These are phyloP conservation scores for Schizosaccharomyces lindneri DNA, from an alignment of 805 yeast genomes.

Conservation along the genomic window DNA sequence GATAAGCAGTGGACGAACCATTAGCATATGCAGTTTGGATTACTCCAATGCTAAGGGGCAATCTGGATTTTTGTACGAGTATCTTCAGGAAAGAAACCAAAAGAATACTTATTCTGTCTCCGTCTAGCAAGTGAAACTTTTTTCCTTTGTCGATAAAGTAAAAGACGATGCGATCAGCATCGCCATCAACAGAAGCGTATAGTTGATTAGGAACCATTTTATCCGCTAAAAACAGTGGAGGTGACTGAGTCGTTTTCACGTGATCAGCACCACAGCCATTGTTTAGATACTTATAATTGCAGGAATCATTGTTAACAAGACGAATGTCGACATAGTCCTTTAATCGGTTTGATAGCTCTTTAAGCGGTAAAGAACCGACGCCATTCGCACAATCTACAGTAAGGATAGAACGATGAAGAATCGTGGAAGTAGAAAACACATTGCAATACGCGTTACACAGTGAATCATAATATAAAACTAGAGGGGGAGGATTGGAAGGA, in stretches of 20 bases:
- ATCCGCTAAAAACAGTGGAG: constrained; percentile 32
- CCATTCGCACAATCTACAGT: constrained; percentile 87
- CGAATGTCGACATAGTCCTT: constrained; percentile 19
- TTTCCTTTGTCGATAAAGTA: constrained; percentile 19
- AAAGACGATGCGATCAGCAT: constrained; percentile 83
- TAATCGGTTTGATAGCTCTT: constrained; percentile 21
- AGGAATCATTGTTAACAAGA: constrained; percentile 21
- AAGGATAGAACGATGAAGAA: constrained; percentile 15
- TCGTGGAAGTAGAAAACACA: constrained; percentile 9
- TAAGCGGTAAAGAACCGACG: constrained; percentile 65
- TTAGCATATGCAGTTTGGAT: constrained; percentile 97
- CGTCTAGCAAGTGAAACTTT: constrained; percentile 34
- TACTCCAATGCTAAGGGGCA: constrained; percentile 35
- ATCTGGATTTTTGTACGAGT: constrained; percentile 21
- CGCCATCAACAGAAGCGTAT: constrained; percentile 82
- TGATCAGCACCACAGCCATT: constrained; percentile 81
- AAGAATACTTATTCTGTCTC: constrained; percentile 77
- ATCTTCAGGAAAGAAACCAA: constrained; percentile 43
- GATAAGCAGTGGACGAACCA: constrained; percentile 62
- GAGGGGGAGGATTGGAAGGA: constrained; percentile 19
- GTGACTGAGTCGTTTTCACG: constrained; percentile 66
- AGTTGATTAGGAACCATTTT: constrained; percentile 23
- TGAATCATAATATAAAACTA: constrained; percentile 45
- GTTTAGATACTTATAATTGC: constrained; percentile 43
- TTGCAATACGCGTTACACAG: constrained; percentile 24